phyloP scores from a whole-genome alignment of 257 asterid genomes.

The Ballota nigra region DNA sequence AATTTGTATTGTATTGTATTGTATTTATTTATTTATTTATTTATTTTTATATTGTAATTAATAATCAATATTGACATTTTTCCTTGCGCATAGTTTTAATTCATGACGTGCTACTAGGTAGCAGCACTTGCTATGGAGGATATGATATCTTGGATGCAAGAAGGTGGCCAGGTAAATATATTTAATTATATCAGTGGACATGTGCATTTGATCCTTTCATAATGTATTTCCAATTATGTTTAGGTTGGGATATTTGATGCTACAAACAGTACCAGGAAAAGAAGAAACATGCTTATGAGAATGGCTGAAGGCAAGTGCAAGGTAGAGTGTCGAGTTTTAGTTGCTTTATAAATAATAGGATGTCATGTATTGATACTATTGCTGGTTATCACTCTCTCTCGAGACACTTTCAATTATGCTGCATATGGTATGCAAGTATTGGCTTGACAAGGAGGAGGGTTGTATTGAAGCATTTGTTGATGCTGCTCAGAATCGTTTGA shows the following conservation, averaged over 20 bases:
- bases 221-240: conserved; percentile 28
- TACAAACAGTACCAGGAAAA: conserved; percentile 79
- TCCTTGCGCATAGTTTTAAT: conserved; percentile 72
- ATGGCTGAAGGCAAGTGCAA: conserved; percentile 99
- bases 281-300: conserved; percentile 96
- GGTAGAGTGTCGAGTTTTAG: conserved; percentile 41
- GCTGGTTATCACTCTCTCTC: conserved; percentile 9
- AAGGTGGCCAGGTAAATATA: conserved; percentile 92
- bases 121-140: conserved; percentile 99
- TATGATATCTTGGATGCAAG: conserved; percentile 99
- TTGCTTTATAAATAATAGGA: conserved; percentile 8
- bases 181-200: conserved; percentile 17
- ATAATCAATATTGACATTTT: conserved; percentile 46
- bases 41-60: conserved; percentile 12
- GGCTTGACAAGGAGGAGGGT: conserved; percentile 15
- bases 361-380: conserved; percentile 12
- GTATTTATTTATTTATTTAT: too few species aligned
- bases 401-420: not conserved
- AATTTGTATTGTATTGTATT: conserved; percentile 14
- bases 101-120: conserved; percentile 88
- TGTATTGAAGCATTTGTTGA: conserved; percentile 9
- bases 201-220: conserved; percentile 19
- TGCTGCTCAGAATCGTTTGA: not conserved
- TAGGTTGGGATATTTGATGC: conserved; percentile 99
- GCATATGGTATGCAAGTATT: not conserved